Evolutionary conservation across 768 basidiomycete species (phyloP).

Genomic region (Suillus plorans): DNA sequence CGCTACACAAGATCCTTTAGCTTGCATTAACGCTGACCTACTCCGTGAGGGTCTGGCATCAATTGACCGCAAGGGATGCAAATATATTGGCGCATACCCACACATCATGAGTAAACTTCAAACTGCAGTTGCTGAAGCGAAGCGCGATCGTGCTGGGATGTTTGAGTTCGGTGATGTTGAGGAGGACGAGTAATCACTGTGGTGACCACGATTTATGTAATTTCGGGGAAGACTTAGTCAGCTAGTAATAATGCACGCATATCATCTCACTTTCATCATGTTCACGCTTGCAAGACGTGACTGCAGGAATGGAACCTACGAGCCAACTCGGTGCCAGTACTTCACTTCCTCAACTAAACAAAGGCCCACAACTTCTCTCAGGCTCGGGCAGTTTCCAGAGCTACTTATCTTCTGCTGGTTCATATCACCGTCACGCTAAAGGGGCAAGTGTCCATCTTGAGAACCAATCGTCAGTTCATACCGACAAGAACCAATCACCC

Average conservation of each 20-base stretch:
- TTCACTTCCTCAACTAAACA: not conserved
- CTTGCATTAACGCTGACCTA: slow-evolving; percentile 87
- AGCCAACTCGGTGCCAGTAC: not conserved
- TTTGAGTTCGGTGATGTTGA: slow-evolving; percentile 92
- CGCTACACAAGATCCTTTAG: slow-evolving; percentile 63
- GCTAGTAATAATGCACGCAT: not conserved
- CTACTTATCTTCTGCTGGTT: slow-evolving; percentile 42
- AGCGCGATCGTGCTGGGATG: slow-evolving; percentile 75
- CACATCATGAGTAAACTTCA: slow-evolving; percentile 65
- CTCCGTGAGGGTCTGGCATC: slow-evolving; percentile 84
- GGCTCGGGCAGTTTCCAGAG: slow-evolving; percentile 45
- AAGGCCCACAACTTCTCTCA: slow-evolving; percentile 8
- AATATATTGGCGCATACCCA: slow-evolving; percentile 70
- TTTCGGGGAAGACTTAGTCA: slow-evolving; percentile 2
- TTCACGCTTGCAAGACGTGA: not conserved
- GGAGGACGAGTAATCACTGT: slow-evolving; percentile 58
- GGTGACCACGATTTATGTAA: not conserved
- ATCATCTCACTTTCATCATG: not conserved
- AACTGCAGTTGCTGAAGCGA: slow-evolving; percentile 60
- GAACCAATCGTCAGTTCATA: slow-evolving; percentile 5
- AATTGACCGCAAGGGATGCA: slow-evolving; percentile 76
- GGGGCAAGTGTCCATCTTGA: slow-evolving; percentile 22
- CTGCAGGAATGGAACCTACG: not conserved
- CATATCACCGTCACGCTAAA: slow-evolving; percentile 35
- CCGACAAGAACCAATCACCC: slow-evolving; percentile 5